phyloP scores from a whole-genome alignment of 2,329 filamentous ascomycete species.

The Exophiala mesophila region DNA sequence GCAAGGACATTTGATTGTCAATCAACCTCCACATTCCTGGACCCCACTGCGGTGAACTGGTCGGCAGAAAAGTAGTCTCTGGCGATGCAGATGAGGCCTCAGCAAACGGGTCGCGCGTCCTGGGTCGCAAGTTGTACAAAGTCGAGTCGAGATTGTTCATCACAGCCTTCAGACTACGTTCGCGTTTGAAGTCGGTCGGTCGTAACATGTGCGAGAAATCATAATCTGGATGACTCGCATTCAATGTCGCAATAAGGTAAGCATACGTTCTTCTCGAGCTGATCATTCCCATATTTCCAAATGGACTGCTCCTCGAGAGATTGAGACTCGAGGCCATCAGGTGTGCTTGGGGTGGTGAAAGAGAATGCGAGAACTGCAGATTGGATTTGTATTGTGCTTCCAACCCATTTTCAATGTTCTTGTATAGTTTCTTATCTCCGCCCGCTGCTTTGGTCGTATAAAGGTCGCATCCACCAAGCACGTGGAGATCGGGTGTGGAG shows the following conservation, averaged over 20 bases:
- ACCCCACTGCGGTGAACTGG: constrained; percentile 61
- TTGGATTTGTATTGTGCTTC: constrained; percentile 88
- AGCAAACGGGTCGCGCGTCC: constrained; percentile 37
- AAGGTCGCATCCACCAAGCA: constrained; percentile 89
- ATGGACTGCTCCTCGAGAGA: constrained; percentile 81
- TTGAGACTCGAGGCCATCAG: constrained; percentile 64
- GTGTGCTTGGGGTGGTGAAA: constrained; percentile 75
- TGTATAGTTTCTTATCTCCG: constrained; percentile 94
- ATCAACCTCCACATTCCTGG: constrained; percentile 88
- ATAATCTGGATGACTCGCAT: constrained; percentile 93
- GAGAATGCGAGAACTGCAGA: constrained; percentile 75
- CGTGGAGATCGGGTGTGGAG: constrained; percentile 85
- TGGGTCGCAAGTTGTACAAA: constrained; percentile 76
- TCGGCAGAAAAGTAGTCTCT: constrained; percentile 37
- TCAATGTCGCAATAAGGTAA: constrained; percentile 92
- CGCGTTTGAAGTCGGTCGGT: constrained; percentile 82
- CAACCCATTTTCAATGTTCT: constrained; percentile 85
- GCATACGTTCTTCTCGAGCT: constrained; percentile 89
- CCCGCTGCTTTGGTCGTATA: constrained; percentile 97
- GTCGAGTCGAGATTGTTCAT: constrained; percentile 86
- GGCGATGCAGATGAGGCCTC: constrained; percentile 29
- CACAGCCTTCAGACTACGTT: constrained; percentile 71
- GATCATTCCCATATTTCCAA: constrained; percentile 82
- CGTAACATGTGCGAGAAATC: constrained; percentile 92
- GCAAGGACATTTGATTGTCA: constrained; percentile 89